Conservation (phyloP, 768 basidiomycete species). For the Tulasnella sp. region DNA sequence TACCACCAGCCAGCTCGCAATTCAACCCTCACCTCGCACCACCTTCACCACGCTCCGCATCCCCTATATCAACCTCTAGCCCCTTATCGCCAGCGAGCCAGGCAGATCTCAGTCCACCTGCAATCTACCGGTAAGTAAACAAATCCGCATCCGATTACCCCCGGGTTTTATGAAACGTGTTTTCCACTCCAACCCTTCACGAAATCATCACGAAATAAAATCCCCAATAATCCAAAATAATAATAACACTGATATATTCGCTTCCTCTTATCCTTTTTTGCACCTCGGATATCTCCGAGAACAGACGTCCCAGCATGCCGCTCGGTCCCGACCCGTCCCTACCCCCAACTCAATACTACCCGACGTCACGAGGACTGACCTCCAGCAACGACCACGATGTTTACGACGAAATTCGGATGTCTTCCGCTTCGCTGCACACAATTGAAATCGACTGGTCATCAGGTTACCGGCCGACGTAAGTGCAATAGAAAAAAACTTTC, state of each 20-base stretch:
- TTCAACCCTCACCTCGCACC: constrained; percentile 5
- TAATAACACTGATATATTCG: not conserved
- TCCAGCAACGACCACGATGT: not conserved
- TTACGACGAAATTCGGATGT: not conserved
- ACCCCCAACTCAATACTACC: not conserved
- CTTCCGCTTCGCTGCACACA: not conserved
- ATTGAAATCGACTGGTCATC: not conserved
- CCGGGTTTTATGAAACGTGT: not conserved
- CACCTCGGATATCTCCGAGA: not conserved
- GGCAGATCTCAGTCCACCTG: not conserved
- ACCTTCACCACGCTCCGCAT: not conserved
- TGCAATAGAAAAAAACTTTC: not conserved
- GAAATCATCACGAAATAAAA: not conserved
- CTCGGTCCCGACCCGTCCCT: not conserved
- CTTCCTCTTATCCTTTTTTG: not conserved
- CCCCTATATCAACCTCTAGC: not conserved
- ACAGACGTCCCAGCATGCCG: not conserved
- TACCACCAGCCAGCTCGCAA: not conserved
- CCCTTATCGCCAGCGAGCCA: not conserved
- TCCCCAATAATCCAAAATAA: not conserved
- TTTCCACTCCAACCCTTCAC: not conserved
- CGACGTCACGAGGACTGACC: not conserved
- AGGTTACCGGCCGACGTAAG: not conserved
- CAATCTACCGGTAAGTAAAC: not conserved
- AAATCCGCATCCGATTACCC: not conserved